These are phyloP conservation scores for Hymenoscyphus infarciens DNA, from an alignment of 2,329 filamentous ascomycete species.

Conservation along the genomic window DNA sequence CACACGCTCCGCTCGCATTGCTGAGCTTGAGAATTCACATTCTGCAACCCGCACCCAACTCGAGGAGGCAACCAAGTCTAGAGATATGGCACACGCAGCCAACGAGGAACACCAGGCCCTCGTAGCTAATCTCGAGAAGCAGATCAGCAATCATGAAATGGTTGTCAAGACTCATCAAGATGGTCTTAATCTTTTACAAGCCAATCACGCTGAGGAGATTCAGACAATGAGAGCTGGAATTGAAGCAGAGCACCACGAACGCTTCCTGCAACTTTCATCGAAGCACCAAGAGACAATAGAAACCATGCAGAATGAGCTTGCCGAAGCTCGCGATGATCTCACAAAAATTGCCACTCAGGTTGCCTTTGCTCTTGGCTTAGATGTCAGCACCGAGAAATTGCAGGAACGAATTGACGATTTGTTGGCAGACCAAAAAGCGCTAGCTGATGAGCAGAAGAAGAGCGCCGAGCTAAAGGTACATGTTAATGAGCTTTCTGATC, in stretches of 20 bases:
- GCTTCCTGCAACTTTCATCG: conserved; percentile 55
- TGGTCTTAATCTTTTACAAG: conserved; percentile 47
- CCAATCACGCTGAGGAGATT: conserved; percentile 49
- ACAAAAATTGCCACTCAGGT: conserved; percentile 62
- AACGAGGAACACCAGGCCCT: conserved; percentile 42
- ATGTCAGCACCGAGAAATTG: conserved; percentile 66
- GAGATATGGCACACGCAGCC: conserved; percentile 45
- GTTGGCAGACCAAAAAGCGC: conserved; percentile 55
- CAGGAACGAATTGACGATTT: conserved; percentile 58
- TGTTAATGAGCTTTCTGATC: conserved; percentile 53
- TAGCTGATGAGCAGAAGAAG: conserved; percentile 57
- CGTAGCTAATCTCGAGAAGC: conserved; percentile 51
- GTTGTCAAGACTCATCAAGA: conserved; percentile 54
- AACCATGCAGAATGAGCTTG: conserved; percentile 58
- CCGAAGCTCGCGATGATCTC: conserved; percentile 63
- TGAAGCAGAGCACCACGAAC: conserved; percentile 54
- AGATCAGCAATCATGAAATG: conserved; percentile 58
- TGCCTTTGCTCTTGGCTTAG: conserved; percentile 55
- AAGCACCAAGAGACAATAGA: conserved; percentile 56
- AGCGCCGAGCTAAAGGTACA: conserved; percentile 53
- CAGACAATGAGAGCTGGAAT: conserved; percentile 46
- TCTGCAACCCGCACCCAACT: conserved; percentile 62
- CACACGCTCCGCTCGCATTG: conserved; percentile 64
- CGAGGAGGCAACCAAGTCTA: conserved; percentile 59
- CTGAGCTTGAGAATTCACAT: conserved; percentile 71